phyloP scores from a whole-genome alignment of 768 basidiomycete genomes.

The Mycena kentingensis region DNA sequence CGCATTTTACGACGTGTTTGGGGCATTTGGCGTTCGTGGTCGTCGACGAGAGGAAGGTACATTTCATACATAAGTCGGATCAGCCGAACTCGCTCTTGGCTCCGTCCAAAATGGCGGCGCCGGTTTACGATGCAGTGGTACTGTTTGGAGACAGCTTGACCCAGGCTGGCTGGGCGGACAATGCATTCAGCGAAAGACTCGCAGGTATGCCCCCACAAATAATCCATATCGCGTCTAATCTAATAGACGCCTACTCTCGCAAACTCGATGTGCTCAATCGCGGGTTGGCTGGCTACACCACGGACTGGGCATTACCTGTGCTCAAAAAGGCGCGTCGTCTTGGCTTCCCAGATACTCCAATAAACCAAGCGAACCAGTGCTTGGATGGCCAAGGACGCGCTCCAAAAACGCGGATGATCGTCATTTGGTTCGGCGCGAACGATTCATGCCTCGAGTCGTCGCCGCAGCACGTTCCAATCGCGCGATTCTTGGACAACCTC shows the following conservation, averaged over 20 bases:
- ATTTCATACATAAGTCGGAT: no score
- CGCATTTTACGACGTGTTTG: constrained; percentile 18
- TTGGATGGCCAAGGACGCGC: constrained; percentile 50
- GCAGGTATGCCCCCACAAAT: constrained; percentile 54
- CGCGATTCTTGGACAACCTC: constrained; percentile 66
- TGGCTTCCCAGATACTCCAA: not conserved
- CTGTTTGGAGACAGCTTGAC: constrained; percentile 86
- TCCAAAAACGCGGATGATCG: constrained; percentile 70
- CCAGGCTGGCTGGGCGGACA: constrained; percentile 60
- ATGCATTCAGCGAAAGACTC: constrained; percentile 70
- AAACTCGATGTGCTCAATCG: constrained; percentile 87
- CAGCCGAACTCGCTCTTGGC: no score
- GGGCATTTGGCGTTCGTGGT: not conserved
- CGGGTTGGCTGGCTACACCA: constrained; percentile 83
- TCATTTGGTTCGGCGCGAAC: constrained; percentile 91
- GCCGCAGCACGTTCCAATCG: constrained; percentile 76
- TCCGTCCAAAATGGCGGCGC: constrained; percentile 49
- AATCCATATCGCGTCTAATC: not conserved
- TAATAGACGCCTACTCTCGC: constrained; percentile 70
- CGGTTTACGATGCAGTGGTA: constrained; percentile 65
- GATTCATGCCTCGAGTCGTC: constrained; percentile 71
- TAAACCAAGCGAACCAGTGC: constrained; percentile 40
- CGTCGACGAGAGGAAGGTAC: no score
- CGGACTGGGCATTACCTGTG: constrained; percentile 81
- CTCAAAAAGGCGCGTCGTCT: constrained; percentile 60